phyloP scores from a whole-genome alignment of 495 filamentous ascomycete genomes.

The Penicillium simplicissimum region DNA sequence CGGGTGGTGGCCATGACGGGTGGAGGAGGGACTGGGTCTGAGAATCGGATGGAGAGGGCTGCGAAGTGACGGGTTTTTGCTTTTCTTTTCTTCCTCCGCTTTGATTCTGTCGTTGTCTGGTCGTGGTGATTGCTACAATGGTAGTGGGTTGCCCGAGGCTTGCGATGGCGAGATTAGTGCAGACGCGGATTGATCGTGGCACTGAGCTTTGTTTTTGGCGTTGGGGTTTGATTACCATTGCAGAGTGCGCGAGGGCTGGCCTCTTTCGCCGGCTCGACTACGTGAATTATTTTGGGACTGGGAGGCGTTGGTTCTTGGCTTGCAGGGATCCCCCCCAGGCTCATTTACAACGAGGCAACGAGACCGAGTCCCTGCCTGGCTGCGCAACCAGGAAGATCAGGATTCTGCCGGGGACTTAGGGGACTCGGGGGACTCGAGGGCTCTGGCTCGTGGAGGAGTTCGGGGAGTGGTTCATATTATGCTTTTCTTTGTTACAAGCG shows the following conservation, averaged over 20 bases:
- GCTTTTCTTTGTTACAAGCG: conserved; percentile 8
- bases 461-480: neutral
- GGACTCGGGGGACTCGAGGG: neutral
- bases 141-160: neutral
- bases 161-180: neutral
- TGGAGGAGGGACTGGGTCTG: conserved; percentile 11
- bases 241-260: neutral
- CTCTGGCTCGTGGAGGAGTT: neutral
- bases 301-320: neutral
- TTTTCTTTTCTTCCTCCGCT: neutral
- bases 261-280: neutral
- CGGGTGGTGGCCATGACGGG: conserved; percentile 54
- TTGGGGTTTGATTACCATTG: neutral
- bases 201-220: neutral
- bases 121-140: neutral
- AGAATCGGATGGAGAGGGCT: neutral
- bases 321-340: neutral
- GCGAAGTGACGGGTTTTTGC: neutral
- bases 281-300: neutral
- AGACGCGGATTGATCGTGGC: neutral
- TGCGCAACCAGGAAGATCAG: neutral
- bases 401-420: neutral
- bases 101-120: neutral
- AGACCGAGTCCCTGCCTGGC: neutral
- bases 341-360: neutral